Evolutionary conservation across 73 alveolate genomes (phyloP), one percentile per base, ranked within the genome.

Genomic region (Paraurostyla sp.): DNA sequence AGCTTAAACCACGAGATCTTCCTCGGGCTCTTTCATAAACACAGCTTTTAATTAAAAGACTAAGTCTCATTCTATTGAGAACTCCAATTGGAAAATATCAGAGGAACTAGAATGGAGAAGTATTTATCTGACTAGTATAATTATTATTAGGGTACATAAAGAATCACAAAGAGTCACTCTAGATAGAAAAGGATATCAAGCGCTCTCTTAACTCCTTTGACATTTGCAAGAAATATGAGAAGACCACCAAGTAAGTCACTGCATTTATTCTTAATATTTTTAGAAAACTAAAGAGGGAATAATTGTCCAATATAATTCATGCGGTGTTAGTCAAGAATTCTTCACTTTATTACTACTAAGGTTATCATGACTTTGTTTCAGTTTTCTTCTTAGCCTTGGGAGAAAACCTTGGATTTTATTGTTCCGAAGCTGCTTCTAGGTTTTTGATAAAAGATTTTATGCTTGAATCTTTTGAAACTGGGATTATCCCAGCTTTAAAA

Each of bases 401-500:
- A 0, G 76, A 81, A 51, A 57, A 81, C 40, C 29, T 57, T 4
- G 91, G 83, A 1, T 81, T 57, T 81, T 52, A 81, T 32, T 54
- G 83, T 36, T 25, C 91, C 2, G 82, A 71, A 22, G 84, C 45
- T 11, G 90, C 90, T 27, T 11, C 85, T 40, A 68, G 82, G 0
- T 51, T 42, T 38, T 57, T 68, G 43, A 91, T 91, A 4, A 83
- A 76, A 23, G 95, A 91, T 51, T 91, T 6, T 52, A 52, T 91
- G 73, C 63, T 73, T 23, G 56, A 80, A 15, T 20, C 71, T 32
- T 91, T 91, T 78, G 93, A 80, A 22, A 36, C 20, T 4, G 96
- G 96, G 2, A 85, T 91, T 25, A 58, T 86, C 23, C 93, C 93
- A 15, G 76, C 76, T 33, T 80, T 91, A 9, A 68, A 62, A 22